These are phyloP conservation scores for Bonia amplexicaulis DNA, from an alignment of 176 grass and related monocot genomes.

Conservation along the genomic window DNA sequence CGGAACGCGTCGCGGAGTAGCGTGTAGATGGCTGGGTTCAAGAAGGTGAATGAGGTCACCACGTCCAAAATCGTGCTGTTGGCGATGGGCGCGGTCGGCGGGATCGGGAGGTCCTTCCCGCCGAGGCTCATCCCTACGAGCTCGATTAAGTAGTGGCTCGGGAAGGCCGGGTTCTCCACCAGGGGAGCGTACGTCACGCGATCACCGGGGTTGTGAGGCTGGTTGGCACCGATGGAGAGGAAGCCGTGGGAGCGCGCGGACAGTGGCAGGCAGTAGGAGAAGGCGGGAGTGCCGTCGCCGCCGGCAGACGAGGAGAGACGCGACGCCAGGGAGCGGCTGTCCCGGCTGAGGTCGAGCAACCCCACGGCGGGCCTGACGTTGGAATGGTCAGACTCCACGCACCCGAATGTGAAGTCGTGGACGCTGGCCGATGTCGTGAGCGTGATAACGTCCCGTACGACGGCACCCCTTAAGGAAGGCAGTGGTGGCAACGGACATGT, in stretches of 20 bases:
- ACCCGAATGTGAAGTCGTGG: background rate
- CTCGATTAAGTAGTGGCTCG: background rate
- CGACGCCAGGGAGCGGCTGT: slow-evolving; percentile 35
- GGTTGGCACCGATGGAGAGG: slow-evolving; percentile 23
- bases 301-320: slow-evolving; percentile 7
- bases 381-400: background rate
- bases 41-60: background rate
- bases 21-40: background rate
- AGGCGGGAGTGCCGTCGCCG: background rate
- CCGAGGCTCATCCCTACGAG: background rate
- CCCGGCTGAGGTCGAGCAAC: slow-evolving; percentile 38
- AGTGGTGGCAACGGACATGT: too few species aligned
- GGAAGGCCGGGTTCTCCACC: background rate
- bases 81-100: background rate
- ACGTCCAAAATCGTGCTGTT: background rate
- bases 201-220: background rate
- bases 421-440: background rate
- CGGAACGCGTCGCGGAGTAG: slow-evolving; percentile 4
- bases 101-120: background rate
- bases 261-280: slow-evolving; percentile 69
- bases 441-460: background rate
- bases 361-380: too few species aligned
- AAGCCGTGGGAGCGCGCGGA: slow-evolving; percentile 22
- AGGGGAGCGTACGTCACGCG: background rate
- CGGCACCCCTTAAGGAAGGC: fast-evolving